phyloP scores from a whole-genome alignment of 2,329 filamentous ascomycete genomes.

The Trichoderma hamatum region DNA sequence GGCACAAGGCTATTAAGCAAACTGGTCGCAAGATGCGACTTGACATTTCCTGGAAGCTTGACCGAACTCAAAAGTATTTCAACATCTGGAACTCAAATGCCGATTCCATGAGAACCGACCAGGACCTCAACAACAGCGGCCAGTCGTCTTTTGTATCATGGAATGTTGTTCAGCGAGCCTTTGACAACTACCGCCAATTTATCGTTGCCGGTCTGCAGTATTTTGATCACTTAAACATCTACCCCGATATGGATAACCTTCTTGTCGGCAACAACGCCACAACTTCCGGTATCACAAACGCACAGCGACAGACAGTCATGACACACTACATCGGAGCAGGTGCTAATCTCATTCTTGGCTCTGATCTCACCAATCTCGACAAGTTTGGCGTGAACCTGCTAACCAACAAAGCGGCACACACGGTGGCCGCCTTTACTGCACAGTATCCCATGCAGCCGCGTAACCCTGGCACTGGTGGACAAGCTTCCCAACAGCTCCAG shows the following conservation, averaged over 20 bases:
- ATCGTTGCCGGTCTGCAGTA: slow-evolving; percentile 29
- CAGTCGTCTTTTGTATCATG: slow-evolving; percentile 27
- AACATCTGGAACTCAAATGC: slow-evolving; percentile 30
- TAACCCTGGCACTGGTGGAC: slow-evolving; percentile 30
- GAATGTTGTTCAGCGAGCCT: slow-evolving; percentile 29
- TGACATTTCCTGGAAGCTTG: slow-evolving; percentile 32
- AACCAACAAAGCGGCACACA: slow-evolving; percentile 27
- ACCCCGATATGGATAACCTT: slow-evolving; percentile 31
- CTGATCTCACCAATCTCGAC: slow-evolving; percentile 30
- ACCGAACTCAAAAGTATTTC: slow-evolving; percentile 30
- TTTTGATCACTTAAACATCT: slow-evolving; percentile 28
- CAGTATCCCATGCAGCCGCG: slow-evolving; percentile 30
- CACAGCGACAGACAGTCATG: slow-evolving; percentile 30
- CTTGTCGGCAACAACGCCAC: slow-evolving; percentile 28
- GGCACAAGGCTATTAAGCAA: slow-evolving; percentile 30
- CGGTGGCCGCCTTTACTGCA: slow-evolving; percentile 30
- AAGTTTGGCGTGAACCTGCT: slow-evolving; percentile 28
- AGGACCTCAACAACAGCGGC: slow-evolving; percentile 31
- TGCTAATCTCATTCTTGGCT: slow-evolving; percentile 30
- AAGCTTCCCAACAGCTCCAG: slow-evolving; percentile 30
- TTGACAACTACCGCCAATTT: slow-evolving; percentile 32
- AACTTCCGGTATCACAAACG: slow-evolving; percentile 28
- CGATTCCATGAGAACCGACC: slow-evolving; percentile 32
- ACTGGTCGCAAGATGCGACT: slow-evolving; percentile 30
- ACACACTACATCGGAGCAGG: slow-evolving; percentile 32